Evolutionary conservation across 371 early-diverging fungal species (phyloP), one percentile per base, ranked within the genome.

Genomic region (Circinella umbellata): DNA sequence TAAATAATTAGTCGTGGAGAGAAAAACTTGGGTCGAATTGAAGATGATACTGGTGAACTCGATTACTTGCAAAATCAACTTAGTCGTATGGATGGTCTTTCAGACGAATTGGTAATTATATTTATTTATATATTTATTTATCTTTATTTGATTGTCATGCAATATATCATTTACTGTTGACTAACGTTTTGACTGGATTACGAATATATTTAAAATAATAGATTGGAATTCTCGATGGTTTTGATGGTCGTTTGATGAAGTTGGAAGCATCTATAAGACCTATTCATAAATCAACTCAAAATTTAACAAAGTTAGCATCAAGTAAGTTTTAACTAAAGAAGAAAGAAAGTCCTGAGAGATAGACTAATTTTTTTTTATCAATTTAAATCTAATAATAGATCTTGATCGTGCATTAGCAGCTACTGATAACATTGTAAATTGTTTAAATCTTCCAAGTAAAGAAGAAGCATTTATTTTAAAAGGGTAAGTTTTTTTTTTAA

Each of bases 201-300:
- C 3, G 3, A 42, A 9, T 6, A 42, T 42, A 42, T 51, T 51
- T 47, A 15, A 9, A 15, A 47, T 15, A 9, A 27, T 59, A 89
- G 89, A 79, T 83, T 35, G 84, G 74, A 57, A 93, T 94, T 73
- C 81, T 97, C 62, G 87, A 88, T 67, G 88, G 90, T 9, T 97
- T 96, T 79, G 96, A 95, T 79, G 86, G 88, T 48, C 85, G 97
- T 59, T 80, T 96, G n/a, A 78, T 87, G 51, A 89, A 89, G 68
- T 78, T 96, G 18, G 95, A 94, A 65, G 86, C 89, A 13, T 90
- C 92, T 6, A 94, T 95, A 7, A 76, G 92, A 20, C 96, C 97
- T 10, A 95, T 96, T 59, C 94, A 96, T 71, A 86, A 85, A 63
- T 86, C 93, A 18, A 96, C 96, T n/a, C 91, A 93, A 68, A 91